Conservation (phyloP, 208 protist genomes). For the Trypanosoma avium region DNA sequence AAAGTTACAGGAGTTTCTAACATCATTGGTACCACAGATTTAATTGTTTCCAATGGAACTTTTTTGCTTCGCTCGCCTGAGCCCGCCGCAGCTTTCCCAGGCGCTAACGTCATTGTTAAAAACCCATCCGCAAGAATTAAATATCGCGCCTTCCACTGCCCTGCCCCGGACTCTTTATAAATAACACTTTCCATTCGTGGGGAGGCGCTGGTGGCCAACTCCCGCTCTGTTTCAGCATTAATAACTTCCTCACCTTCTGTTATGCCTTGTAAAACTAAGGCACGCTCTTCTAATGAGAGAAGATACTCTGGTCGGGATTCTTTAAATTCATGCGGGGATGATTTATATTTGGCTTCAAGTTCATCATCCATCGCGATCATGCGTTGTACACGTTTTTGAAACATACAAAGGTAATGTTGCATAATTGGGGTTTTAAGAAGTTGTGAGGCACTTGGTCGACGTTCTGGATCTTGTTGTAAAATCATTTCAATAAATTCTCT, state of each 20-base stretch:
- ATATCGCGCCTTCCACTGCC: slow-evolving; percentile 86
- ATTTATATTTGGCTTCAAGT: slow-evolving; percentile 32
- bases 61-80: slow-evolving; percentile 67
- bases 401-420: slow-evolving; percentile 78
- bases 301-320: slow-evolving; percentile 24
- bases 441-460: slow-evolving; percentile 70
- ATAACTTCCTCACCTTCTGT: slow-evolving; percentile 62
- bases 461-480: slow-evolving; percentile 60
- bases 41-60: slow-evolving; percentile 62
- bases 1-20: slow-evolving; percentile 47
- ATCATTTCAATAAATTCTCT: slow-evolving; percentile 65
- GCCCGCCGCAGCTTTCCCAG: slow-evolving; percentile 53
- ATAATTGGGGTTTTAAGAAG: slow-evolving; percentile 75
- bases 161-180: slow-evolving; percentile 75
- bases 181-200: slow-evolving; percentile 70
- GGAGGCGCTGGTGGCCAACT: slow-evolving; percentile 34
- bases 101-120: slow-evolving; percentile 76
- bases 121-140: slow-evolving; percentile 48
- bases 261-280: slow-evolving; percentile 59
- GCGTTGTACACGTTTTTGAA: slow-evolving; percentile 64
- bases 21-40: slow-evolving; percentile 57
- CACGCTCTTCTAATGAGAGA: slow-evolving; percentile 35
- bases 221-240: slow-evolving; percentile 35
- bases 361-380: slow-evolving; percentile 46
- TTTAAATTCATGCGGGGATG: slow-evolving; percentile 30